Conservation (phyloP, 805 yeast genomes). For the Saccharomycopsis synnaedendra region DNA sequence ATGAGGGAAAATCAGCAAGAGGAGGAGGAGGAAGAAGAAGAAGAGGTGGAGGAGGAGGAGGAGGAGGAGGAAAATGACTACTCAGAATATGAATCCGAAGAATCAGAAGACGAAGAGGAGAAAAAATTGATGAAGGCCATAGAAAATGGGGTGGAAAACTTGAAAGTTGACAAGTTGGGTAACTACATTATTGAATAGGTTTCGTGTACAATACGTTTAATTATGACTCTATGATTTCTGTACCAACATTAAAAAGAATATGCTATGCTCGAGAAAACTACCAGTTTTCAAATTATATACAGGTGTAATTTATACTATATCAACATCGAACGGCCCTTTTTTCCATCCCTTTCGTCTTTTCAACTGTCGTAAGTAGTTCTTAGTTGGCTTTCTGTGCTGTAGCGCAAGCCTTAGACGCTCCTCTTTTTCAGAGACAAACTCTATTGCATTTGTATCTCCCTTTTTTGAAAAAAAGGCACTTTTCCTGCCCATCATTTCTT, state of each 20-base stretch:
- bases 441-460: neutral
- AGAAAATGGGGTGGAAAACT: constrained; percentile 46
- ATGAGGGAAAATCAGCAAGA: constrained; percentile 21
- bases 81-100: constrained; percentile 22
- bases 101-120: constrained; percentile 34
- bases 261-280: neutral
- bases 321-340: neutral
- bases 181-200: constrained; percentile 58
- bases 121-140: constrained; percentile 63
- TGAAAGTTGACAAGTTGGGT: constrained; percentile 75
- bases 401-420: neutral
- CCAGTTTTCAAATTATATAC: neutral
- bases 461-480: neutral
- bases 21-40: constrained; percentile 22
- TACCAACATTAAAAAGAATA: neutral
- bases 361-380: neutral
- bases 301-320: neutral
- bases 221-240: constrained; percentile 1
- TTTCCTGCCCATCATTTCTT: constrained; percentile 9
- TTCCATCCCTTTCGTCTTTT: neutral
- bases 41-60: constrained; percentile 17
- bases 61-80: constrained; percentile 20
- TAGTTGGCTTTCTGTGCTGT: neutral
- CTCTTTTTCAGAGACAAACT: constrained; percentile 1
- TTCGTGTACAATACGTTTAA: neutral